Evolutionary conservation across 2,329 filamentous ascomycete genomes (phyloP).

Genomic region (Fusarium goolgardi): DNA sequence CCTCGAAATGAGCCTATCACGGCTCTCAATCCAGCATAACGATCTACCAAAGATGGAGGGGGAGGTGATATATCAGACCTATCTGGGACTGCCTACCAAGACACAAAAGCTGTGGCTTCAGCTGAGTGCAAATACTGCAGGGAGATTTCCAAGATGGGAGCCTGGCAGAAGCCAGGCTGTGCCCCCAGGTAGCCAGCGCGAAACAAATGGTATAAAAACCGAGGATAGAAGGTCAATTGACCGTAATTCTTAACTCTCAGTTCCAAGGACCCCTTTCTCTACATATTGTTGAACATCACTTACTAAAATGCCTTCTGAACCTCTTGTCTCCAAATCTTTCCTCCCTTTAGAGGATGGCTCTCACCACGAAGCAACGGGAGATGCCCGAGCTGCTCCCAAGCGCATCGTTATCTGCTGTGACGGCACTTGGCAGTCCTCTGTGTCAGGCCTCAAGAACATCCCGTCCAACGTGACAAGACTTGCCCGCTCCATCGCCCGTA

Average conservation of each 20-base stretch:
- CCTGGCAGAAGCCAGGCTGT: constrained; percentile 12
- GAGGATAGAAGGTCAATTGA: neutral
- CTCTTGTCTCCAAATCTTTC: constrained; percentile 19
- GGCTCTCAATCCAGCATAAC: constrained; percentile 19
- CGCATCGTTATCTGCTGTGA: constrained; percentile 53
- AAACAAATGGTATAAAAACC: constrained; percentile 23
- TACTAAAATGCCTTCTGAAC: constrained; percentile 29
- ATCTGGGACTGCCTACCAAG: constrained; percentile 29
- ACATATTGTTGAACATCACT: neutral
- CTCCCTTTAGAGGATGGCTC: constrained; percentile 32
- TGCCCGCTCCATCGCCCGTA: constrained; percentile 46
- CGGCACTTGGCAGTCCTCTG: constrained; percentile 51
- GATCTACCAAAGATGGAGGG: constrained; percentile 36
- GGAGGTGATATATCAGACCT: constrained; percentile 16
- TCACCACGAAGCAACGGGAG: constrained; percentile 27
- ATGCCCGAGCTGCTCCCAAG: constrained; percentile 35
- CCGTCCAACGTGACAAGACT: constrained; percentile 53
- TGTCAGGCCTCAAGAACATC: constrained; percentile 43
- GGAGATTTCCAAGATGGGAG: neutral
- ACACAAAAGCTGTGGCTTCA: constrained; percentile 40
- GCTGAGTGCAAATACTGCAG: constrained; percentile 5
- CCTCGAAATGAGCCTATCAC: constrained; percentile 31
- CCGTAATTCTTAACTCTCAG: neutral
- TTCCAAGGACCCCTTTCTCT: neutral
- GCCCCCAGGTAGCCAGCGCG: neutral